A percentile compares a stretch with the other conserved stretches of the same genome.
phyloP scores from a whole-genome alignment of 2,329 filamentous ascomycete species.

The Chalara sp. region DNA sequence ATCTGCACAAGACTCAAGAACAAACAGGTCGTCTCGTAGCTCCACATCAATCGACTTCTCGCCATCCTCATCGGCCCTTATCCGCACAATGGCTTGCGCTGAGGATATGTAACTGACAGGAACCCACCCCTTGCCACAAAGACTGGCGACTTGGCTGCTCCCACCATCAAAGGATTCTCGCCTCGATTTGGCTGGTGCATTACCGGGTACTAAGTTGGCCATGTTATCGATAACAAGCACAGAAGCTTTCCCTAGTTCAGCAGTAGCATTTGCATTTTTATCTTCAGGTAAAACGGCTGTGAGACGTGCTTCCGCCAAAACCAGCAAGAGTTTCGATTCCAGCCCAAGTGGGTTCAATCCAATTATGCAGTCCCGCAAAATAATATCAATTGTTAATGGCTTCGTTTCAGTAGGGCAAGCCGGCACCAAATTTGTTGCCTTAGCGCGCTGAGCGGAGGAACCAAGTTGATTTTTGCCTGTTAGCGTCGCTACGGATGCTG shows the following conservation, averaged over 20 bases:
- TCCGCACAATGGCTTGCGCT: slow-evolving; percentile 60
- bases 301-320: slow-evolving; percentile 71
- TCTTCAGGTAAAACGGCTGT: slow-evolving; percentile 60
- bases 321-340: slow-evolving; percentile 68
- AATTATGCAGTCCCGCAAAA: slow-evolving; percentile 72
- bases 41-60: slow-evolving; percentile 71
- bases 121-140: slow-evolving; percentile 68
- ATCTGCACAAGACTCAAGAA: slow-evolving; percentile 93
- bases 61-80: slow-evolving; percentile 47
- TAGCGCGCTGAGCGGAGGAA: slow-evolving; percentile 4
- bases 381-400: slow-evolving; percentile 64
- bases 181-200: slow-evolving; percentile 9
- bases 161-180: slow-evolving; percentile 27
- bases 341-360: slow-evolving; percentile 77
- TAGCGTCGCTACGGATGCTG: slow-evolving; percentile 72
- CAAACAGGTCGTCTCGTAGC: slow-evolving; percentile 75
- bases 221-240: slow-evolving; percentile 77
- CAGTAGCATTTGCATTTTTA: slow-evolving; percentile 53
- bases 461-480: slow-evolving; percentile 39
- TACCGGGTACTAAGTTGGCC: slow-evolving; percentile 32
- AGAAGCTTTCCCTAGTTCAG: slow-evolving; percentile 73
- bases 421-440: slow-evolving; percentile 2
- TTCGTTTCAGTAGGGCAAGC: slow-evolving; percentile 32
- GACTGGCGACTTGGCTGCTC: slow-evolving; percentile 42
- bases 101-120: slow-evolving; percentile 83